A percentile compares a stretch with the other conserved stretches of the same genome.
Evolutionary conservation across 2,329 filamentous ascomycete genomes (phyloP).

Genomic region (Aspergillus hiratsukae): DNA sequence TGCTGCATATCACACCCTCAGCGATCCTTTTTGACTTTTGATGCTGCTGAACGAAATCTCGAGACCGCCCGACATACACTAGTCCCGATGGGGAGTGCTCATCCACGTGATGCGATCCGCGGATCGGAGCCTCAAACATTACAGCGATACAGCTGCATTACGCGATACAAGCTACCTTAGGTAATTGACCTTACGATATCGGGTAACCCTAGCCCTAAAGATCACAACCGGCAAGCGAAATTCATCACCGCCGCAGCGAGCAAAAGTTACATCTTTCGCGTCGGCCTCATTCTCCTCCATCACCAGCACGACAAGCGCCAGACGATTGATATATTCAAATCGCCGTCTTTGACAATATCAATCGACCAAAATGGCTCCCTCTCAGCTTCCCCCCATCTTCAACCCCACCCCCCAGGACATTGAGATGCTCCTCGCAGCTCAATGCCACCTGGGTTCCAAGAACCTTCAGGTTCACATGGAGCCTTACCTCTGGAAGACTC

Average conservation of each 20-base stretch:
- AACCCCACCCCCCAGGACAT: conserved; percentile 98
- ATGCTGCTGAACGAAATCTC: conserved; percentile 28
- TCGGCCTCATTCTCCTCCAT: conserved; percentile 27
- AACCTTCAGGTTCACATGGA: conserved; percentile 99
- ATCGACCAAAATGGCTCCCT: conserved; percentile 82
- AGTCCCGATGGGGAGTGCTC: conserved; percentile 11
- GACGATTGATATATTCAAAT: conserved; percentile 43
- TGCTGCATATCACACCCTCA: conserved; percentile 4
- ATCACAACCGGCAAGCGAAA: conserved; percentile 39
- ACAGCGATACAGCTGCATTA: not conserved
- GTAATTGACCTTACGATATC: not conserved
- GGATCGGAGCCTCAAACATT: conserved; percentile 3
- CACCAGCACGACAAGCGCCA: conserved; percentile 41
- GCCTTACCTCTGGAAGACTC: conserved; percentile 99
- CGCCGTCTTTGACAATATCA: conserved; percentile 37
- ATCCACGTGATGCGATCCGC: conserved; percentile 16
- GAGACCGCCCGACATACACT: conserved; percentile 21
- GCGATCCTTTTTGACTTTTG: conserved; percentile 6
- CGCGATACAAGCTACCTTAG: not conserved
- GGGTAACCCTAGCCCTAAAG: conserved; percentile 35
- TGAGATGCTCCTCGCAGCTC: conserved; percentile 97
- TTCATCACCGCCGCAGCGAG: conserved; percentile 24
- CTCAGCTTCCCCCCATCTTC: conserved; percentile 91
- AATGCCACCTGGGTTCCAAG: conserved; percentile 96
- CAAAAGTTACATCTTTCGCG: conserved; percentile 24